Evolutionary conservation across 805 yeast genomes (phyloP), one percentile per base, ranked within the genome.

Genomic region (Wickerhamomyces strasburgensis): DNA sequence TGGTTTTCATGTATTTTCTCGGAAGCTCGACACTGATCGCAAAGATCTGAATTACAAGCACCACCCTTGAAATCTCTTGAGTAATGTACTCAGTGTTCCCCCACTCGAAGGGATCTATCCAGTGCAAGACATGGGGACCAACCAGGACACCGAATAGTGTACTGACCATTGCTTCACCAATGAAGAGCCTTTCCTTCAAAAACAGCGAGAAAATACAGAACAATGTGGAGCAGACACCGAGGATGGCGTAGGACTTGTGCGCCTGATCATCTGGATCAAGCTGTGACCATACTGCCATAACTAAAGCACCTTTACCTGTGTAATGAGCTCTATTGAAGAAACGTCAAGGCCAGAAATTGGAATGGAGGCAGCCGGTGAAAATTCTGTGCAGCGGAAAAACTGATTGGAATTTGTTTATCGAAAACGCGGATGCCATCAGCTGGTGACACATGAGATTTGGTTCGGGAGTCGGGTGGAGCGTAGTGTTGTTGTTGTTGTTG

Each of bases 21-120:
- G 97, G 97, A 59, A 88, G 66, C 60, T 88, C 97, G 24, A 88
- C 97, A 2, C 96, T 95, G 15, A 86, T 95, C 8, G 96, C 96
- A 52, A 88, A 90, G 49, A 88, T 85, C 64, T 88, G 96, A 36
- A 88, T 75, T 55, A 90, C 80, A 50, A 88, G 65, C 3, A 87
- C 90, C 13, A 88, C 75, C 37, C 96, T 71, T 38, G 90, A 80
- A 13, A 89, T 68, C 53, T 88, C 97, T 46, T 87, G 65, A 0
- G 96, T 88, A 46, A 89, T 76, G 36, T 70, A 69, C 57, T 89
- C 96, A 1, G 84, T 61, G 53, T 87, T 81, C 1, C 95, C 95
- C 97, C 97, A 88, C 5, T 72, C 63, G 6, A 75, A 59, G 3
- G 97, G 97, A 39, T 80, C 60, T 53, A 88, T 84, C 95, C 96